Conservation (phyloP, 139 green algal genomes). For the Desmodesmus armatus region DNA sequence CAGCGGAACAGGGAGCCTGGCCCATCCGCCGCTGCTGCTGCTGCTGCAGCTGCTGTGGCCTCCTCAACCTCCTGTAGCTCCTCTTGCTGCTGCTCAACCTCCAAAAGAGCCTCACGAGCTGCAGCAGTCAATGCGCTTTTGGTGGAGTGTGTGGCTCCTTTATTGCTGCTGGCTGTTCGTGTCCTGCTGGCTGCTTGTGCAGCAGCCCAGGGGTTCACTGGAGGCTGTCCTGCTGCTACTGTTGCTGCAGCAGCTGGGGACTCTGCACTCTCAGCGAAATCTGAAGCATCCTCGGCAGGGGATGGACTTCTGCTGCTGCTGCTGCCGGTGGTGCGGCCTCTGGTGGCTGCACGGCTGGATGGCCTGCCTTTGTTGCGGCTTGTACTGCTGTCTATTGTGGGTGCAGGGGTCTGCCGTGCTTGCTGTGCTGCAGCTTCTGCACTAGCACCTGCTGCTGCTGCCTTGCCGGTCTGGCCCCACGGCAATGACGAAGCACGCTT, state of each 20-base stretch:
- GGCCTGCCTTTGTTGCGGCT: not conserved
- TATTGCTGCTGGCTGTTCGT: too few relatives aligned
- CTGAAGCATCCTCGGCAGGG: not conserved
- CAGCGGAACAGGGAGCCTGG: too few relatives aligned
- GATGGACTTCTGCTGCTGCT: not conserved
- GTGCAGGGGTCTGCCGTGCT: not conserved
- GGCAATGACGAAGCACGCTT: not conserved
- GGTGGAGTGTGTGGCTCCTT: too few relatives aligned
- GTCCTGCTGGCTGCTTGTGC: not conserved
- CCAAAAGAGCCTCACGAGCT: too few relatives aligned
- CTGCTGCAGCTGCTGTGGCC: not conserved
- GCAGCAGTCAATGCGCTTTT: too few relatives aligned
- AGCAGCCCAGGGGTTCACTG: not conserved
- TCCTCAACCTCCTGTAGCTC: not conserved
- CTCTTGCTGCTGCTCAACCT: not conserved
- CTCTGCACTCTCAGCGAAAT: not conserved
- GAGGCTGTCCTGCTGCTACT: constrained; percentile 1
- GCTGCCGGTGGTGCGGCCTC: constrained; percentile 9
- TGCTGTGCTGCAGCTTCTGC: not conserved
- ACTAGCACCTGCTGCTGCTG: not conserved
- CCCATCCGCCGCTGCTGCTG: not conserved
- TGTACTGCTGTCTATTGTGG: not conserved
- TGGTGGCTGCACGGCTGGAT: not conserved
- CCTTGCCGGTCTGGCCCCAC: not conserved
- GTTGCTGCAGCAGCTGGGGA: not conserved